A percentile compares a stretch with the other conserved stretches of the same genome.
These are phyloP conservation scores for Coemansia sp. DNA, from an alignment of 192 early-diverging fungal genomes.

Conservation along the genomic window DNA sequence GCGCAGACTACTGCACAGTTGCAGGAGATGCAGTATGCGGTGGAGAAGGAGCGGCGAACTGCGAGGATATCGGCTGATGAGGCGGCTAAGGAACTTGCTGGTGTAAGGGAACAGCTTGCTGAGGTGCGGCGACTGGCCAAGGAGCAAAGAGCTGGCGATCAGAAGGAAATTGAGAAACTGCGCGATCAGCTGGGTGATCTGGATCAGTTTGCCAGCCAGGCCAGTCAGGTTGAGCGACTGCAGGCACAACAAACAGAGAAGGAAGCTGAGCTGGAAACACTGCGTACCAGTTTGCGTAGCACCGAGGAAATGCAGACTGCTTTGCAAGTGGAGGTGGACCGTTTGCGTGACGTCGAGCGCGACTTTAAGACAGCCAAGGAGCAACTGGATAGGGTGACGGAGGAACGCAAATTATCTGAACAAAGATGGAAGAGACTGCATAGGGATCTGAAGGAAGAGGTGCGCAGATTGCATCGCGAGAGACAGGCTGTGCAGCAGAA, in stretches of 20 bases:
- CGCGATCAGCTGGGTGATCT: slow-evolving; percentile 28
- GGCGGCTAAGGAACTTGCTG: slow-evolving; percentile 23
- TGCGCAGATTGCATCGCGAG: slow-evolving; percentile 49
- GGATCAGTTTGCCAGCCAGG: slow-evolving; percentile 24
- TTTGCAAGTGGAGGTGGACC: slow-evolving; percentile 44
- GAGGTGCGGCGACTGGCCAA: slow-evolving; percentile 17
- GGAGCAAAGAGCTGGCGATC: slow-evolving; percentile 12
- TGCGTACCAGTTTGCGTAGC: slow-evolving; percentile 37
- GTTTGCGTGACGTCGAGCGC: slow-evolving; percentile 42
- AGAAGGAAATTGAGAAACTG: slow-evolving; percentile 22
- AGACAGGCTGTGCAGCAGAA: neutral
- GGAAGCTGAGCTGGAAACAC: slow-evolving; percentile 48
- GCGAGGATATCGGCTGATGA: slow-evolving; percentile 16
- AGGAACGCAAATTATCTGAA: slow-evolving; percentile 51
- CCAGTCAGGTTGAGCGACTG: slow-evolving; percentile 34
- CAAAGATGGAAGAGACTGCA: slow-evolving; percentile 55
- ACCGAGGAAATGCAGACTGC: slow-evolving; percentile 31
- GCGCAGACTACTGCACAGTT: slow-evolving; percentile 37
- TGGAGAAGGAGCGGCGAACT: slow-evolving; percentile 40
- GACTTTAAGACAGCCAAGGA: slow-evolving; percentile 26
- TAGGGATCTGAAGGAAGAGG: slow-evolving; percentile 55
- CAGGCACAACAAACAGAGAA: slow-evolving; percentile 36
- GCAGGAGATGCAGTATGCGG: slow-evolving; percentile 48
- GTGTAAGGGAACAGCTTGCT: slow-evolving; percentile 30
- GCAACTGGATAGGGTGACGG: slow-evolving; percentile 26